Conservation (phyloP, 805 yeast genomes). For the Naumovozyma castellii region DNA sequence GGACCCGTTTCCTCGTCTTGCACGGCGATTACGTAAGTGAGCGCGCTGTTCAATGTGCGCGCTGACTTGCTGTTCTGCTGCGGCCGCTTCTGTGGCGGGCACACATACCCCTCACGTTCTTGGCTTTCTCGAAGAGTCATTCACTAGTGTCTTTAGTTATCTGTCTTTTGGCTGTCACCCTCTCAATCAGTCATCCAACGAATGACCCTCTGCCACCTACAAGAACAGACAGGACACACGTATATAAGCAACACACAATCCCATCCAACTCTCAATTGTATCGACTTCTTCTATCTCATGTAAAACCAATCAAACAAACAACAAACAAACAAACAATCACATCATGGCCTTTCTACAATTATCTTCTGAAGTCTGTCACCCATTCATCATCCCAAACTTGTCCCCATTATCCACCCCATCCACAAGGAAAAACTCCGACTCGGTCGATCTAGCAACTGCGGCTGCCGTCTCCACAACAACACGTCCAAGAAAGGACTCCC, state of each 20-base stretch:
- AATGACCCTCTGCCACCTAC: too few species aligned
- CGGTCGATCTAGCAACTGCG: constrained; percentile 5
- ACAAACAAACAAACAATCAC: constrained; percentile 2
- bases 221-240: too few species aligned
- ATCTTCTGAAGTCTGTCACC: constrained; percentile 47
- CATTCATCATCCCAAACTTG: constrained; percentile 53
- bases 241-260: too few species aligned
- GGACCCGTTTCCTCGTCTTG: constrained; percentile 54
- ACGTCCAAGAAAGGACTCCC: constrained; percentile 9
- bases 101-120: background rate
- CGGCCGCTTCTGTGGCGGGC: too few species aligned
- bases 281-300: background rate
- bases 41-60: background rate
- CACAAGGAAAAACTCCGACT: constrained; percentile 22
- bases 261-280: background rate
- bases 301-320: background rate
- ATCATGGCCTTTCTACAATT: constrained; percentile 39
- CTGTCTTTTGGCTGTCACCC: too few species aligned
- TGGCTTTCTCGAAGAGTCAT: background rate
- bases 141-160: too few species aligned
- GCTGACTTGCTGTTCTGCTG: too few species aligned
- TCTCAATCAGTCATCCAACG: background rate
- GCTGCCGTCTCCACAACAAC: constrained; percentile 1
- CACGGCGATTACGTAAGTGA: too few species aligned
- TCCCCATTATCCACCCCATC: constrained; percentile 41